A percentile compares a stretch with the other conserved stretches of the same genome.
Conservation (phyloP, 495 filamentous ascomycete genomes). For the Daldinia loculata region DNA sequence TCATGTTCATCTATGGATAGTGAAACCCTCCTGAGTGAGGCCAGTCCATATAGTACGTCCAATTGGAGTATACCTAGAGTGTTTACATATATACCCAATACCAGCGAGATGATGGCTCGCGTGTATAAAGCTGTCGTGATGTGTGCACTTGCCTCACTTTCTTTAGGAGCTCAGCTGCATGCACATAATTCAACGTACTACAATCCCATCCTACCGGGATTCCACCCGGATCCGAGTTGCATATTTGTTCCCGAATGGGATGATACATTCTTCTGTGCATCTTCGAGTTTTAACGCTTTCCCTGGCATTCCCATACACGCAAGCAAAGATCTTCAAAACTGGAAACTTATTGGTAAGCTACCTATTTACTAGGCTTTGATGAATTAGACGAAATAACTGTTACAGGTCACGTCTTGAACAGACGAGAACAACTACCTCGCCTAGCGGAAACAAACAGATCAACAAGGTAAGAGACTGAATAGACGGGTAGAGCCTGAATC, state of each 20-base stretch:
- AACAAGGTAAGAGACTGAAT: conserved; percentile 44
- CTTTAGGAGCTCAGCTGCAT: neutral
- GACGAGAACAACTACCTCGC: conserved; percentile 51
- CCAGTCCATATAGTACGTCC: neutral
- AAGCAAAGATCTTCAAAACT: conserved; percentile 61
- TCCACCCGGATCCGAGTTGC: conserved; percentile 65
- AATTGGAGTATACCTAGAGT: neutral
- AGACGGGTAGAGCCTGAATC: neutral
- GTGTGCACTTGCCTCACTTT: conserved; percentile 13
- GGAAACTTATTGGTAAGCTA: conserved; percentile 56
- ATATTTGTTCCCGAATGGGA: conserved; percentile 59
- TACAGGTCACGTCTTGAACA: conserved; percentile 53
- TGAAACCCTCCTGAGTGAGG: neutral
- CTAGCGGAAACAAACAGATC: conserved; percentile 56
- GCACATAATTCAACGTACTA: conserved; percentile 49
- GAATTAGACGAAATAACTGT: conserved; percentile 2
- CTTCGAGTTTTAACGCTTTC: conserved; percentile 63
- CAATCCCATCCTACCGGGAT: conserved; percentile 65
- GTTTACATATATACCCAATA: neutral
- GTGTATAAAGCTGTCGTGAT: neutral
- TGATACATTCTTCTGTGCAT: conserved; percentile 62
- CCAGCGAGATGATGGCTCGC: neutral
- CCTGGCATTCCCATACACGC: conserved; percentile 63
- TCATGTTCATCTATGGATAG: neutral
- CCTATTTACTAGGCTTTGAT: neutral